Percentiles rank a stretch among this genome's conserved stretches.
phyloP scores from a whole-genome alignment of 1,284 basidiomycete genomes.

The Pulchroboletus neoregius region DNA sequence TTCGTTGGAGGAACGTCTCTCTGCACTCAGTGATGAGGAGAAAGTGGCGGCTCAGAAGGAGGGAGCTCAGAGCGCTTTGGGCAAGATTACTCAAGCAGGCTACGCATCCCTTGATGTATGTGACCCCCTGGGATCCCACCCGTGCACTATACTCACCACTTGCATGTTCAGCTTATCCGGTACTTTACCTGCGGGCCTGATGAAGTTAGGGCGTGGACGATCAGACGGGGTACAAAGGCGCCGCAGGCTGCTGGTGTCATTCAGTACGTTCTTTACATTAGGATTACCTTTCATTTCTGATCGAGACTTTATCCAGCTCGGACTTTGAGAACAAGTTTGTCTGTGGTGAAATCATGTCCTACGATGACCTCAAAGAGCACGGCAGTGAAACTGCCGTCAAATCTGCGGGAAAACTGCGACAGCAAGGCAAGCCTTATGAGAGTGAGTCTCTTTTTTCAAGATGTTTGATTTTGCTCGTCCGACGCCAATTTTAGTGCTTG shows the following conservation, averaged over 20 bases:
- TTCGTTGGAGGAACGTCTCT: constrained; percentile 89
- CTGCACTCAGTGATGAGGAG: constrained; percentile 64
- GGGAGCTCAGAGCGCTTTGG: constrained; percentile 70
- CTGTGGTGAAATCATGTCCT: constrained; percentile 98
- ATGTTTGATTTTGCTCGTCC: constrained; percentile 3
- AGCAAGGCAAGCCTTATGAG: constrained; percentile 97
- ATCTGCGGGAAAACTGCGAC: constrained; percentile 91
- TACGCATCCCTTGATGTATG: constrained; percentile 79
- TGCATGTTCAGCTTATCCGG: constrained; percentile 70
- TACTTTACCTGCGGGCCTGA: constrained; percentile 98
- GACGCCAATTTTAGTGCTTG: constrained; percentile 52
- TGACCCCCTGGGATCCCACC: constrained; percentile 4
- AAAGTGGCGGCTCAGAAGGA: constrained; percentile 75
- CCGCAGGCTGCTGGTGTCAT: constrained; percentile 99
- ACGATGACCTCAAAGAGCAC: constrained; percentile 87
- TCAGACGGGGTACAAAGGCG: constrained; percentile 90
- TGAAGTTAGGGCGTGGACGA: constrained; percentile 98
- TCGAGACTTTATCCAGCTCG: constrained; percentile 45
- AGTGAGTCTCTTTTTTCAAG: constrained; percentile 48
- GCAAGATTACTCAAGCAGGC: constrained; percentile 91
- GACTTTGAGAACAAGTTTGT: constrained; percentile 99
- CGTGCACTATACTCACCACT: constrained; percentile 4
- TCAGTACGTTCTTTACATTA: constrained; percentile 60
- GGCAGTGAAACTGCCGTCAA: constrained; percentile 91
- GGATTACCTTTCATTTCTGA: constrained; percentile 11